phyloP scores from a whole-genome alignment of 1,284 basidiomycete species.

The Moniliella sp. region DNA sequence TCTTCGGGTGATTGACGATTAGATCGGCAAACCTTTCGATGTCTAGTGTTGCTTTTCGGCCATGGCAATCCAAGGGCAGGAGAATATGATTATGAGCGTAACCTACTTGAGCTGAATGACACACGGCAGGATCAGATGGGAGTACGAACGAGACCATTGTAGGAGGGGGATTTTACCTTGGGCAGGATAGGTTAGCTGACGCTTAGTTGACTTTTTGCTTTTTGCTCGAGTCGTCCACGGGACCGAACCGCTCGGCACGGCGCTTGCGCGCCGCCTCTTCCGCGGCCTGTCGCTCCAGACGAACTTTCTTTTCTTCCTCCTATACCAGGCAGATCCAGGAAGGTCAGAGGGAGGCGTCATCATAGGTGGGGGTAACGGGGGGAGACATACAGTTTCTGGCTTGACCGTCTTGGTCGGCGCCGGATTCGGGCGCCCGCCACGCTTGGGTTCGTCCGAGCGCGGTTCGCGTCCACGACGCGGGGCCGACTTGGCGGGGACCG shows the following conservation, averaged over 20 bases:
- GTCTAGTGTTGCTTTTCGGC: too few species aligned
- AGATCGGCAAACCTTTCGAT: too few species aligned
- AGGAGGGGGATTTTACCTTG: too few species aligned
- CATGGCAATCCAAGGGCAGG: too few species aligned
- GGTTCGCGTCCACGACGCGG: not conserved
- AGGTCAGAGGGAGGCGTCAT: not conserved
- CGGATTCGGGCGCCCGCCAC: not conserved
- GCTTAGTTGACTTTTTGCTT: too few species aligned
- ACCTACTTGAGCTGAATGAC: too few species aligned
- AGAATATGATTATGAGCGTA: too few species aligned
- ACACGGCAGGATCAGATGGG: too few species aligned
- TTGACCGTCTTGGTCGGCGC: slow-evolving; percentile 3
- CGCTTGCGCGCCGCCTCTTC: slow-evolving; percentile 11
- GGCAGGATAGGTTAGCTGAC: too few species aligned
- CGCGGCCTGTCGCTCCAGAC: slow-evolving; percentile 5
- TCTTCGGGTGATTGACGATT: too few species aligned
- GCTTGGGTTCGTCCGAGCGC: not conserved
- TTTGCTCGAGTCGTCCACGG: too few species aligned
- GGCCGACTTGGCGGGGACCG: not conserved
- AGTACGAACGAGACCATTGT: too few species aligned
- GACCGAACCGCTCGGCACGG: slow-evolving; percentile 19
- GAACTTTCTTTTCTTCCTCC: slow-evolving; percentile 7
- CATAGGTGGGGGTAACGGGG: not conserved
- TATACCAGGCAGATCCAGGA: not conserved
- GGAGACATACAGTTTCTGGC: slow-evolving; percentile 2